A percentile compares a stretch with the other conserved stretches of the same genome.
Conservation (phyloP, 2,329 filamentous ascomycete species). For the Bipolaris oryzae region DNA sequence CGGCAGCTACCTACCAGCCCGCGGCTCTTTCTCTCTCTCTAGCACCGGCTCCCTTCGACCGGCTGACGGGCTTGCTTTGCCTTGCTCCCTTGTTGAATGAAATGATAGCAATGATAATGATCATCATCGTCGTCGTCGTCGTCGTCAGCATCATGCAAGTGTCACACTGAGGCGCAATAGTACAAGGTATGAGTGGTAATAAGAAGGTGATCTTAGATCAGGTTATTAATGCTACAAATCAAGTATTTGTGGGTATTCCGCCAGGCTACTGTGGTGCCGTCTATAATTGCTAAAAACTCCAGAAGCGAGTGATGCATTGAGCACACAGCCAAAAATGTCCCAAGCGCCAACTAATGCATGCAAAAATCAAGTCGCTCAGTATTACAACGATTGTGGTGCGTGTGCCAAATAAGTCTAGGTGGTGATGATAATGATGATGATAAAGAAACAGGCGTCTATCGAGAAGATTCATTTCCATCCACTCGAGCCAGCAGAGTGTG, state of each 20-base stretch:
- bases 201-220: constrained; percentile 24
- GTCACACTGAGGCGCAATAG: constrained; percentile 12
- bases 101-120: no score
- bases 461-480: constrained; percentile 34
- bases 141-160: constrained; percentile 4
- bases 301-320: constrained; percentile 26
- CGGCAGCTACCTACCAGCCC: neutral
- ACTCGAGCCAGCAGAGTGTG: constrained; percentile 48
- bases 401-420: constrained; percentile 22
- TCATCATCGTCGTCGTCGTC: neutral
- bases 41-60: no score
- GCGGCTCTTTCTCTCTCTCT: no score
- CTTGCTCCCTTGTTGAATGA: no score
- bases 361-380: constrained; percentile 38
- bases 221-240: constrained; percentile 27
- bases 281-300: constrained; percentile 25
- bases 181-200: neutral
- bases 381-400: constrained; percentile 42
- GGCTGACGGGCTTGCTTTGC: no score
- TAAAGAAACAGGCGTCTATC: constrained; percentile 35
- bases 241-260: constrained; percentile 27
- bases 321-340: constrained; percentile 23
- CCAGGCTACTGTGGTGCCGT: constrained; percentile 28
- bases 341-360: constrained; percentile 44
- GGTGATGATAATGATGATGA: neutral